Evolutionary conservation across 2,329 filamentous ascomycete genomes (phyloP), one percentile per base, ranked within the genome.

Genomic region (Aspergillus floridensis): DNA sequence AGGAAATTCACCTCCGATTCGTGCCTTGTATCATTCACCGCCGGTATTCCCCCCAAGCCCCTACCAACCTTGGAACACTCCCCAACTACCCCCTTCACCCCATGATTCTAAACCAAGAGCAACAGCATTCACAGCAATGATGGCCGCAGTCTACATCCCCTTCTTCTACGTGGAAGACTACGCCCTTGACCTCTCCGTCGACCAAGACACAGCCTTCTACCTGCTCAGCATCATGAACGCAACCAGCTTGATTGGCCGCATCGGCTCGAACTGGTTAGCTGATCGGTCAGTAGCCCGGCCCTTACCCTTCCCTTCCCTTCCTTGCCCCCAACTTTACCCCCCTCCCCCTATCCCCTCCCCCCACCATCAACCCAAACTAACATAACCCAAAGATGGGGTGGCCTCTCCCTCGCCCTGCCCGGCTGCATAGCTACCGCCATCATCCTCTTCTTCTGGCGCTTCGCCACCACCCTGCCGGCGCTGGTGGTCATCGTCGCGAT

Each of bases 221-320:
- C 67, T 82, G 2, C 65, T 82, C 2, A 70, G 80, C 4, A 76
- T 82, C 47, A 72, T 82, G 56, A 82, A 82, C 68, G 78, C 76
- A 2, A 73, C 77, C 4, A 78, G 78, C 2, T 67, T 81, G n/a
- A 69, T 78, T 5, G 81, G 81, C 0, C 75, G 81, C 4, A 68
- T 82, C 1, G 63, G 38, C 14, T 44, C 38, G 14, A 44, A 44
- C 16, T 44, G 38, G 38, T 16, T 44, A n/a, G 38, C 38, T 44
- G 38, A 44, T 19, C 38, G 38, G 38, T 44, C 0, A 7, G 38
- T 8, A 4, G 14, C 32, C 32, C 32, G 11, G 14, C 5, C 32
- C 7, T 35, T 5, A 35, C 4, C 32, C 32, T 8, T 8, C 11
- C 10, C 1, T 4, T 4, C 32, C 32, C 14, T 11, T 22, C 22